These are phyloP conservation scores for Xylaria sp. DNA, from an alignment of 495 filamentous ascomycete species.

Conservation along the genomic window DNA sequence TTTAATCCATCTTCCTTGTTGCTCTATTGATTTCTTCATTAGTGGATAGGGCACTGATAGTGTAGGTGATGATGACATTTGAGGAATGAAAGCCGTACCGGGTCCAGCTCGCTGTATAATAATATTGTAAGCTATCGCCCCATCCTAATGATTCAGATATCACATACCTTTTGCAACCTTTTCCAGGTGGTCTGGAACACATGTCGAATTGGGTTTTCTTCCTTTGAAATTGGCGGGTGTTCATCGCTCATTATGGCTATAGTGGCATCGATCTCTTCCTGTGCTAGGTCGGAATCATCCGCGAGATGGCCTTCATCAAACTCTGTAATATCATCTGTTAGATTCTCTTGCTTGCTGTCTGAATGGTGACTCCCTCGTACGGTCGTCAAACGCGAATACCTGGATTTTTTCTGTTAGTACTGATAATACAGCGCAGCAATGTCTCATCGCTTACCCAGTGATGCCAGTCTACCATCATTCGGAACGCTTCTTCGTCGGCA, in stretches of 20 bases:
- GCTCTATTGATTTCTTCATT: not conserved
- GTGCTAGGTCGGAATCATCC: not conserved
- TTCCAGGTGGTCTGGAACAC: constrained; percentile 19
- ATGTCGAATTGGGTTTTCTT: constrained; percentile 11
- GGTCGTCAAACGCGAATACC: constrained; percentile 21
- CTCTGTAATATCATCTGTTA: not conserved
- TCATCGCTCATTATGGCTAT: not conserved
- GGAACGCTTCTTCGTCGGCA: constrained; percentile 6
- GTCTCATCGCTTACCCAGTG: constrained; percentile 8
- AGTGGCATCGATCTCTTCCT: not conserved
- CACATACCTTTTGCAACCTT: constrained; percentile 1
- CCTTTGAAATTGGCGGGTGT: not conserved
- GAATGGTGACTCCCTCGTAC: not conserved
- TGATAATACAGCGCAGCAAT: not conserved
- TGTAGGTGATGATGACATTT: not conserved
- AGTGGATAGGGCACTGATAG: not conserved
- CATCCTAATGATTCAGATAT: not conserved
- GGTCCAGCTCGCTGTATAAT: not conserved
- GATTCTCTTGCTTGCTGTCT: no score
- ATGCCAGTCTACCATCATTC: constrained; percentile 24
- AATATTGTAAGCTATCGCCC: not conserved
- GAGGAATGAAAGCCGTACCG: not conserved
- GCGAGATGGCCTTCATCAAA: constrained; percentile 13
- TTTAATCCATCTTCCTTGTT: constrained; percentile 1
- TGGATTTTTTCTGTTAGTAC: not conserved